phyloP scores from a whole-genome alignment of 345 rosid species.

The Iberis pinnata region DNA sequence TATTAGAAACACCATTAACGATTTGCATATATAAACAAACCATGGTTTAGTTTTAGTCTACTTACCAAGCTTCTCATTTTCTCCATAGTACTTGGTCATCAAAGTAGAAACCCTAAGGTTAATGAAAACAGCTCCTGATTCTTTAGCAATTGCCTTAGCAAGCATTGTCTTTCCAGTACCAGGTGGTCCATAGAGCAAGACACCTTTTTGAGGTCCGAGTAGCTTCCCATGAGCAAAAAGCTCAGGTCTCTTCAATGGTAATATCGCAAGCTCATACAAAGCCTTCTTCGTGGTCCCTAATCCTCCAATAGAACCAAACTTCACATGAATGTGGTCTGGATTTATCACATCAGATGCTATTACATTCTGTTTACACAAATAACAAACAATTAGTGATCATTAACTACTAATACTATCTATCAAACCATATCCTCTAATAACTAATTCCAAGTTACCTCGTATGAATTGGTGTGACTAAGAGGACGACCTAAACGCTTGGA shows the following conservation, averaged over 20 bases:
- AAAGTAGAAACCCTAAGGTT: slow-evolving; percentile 80
- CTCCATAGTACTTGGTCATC: slow-evolving; percentile 99
- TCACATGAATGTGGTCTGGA: slow-evolving; percentile 87
- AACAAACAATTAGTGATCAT: no score
- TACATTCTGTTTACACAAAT: slow-evolving; percentile 56
- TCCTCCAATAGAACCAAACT: slow-evolving; percentile 88
- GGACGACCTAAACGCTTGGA: slow-evolving; percentile 89
- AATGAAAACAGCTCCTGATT: slow-evolving; percentile 93
- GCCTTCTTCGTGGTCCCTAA: slow-evolving; percentile 69
- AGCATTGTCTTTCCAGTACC: slow-evolving; percentile 99
- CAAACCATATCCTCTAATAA: background rate
- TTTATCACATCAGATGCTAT: slow-evolving; percentile 95
- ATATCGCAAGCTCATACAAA: slow-evolving; percentile 82
- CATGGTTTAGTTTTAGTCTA: no score
- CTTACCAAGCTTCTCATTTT: slow-evolving; percentile 97
- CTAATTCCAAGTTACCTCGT: slow-evolving; percentile 59
- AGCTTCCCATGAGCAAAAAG: slow-evolving; percentile 86
- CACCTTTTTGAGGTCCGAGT: slow-evolving; percentile 96
- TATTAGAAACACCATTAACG: no score
- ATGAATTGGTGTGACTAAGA: slow-evolving; percentile 73
- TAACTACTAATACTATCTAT: no score
- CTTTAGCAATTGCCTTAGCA: slow-evolving; percentile 96
- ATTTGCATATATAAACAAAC: no score
- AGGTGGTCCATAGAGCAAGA: slow-evolving; percentile 86
- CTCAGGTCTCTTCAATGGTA: slow-evolving; percentile 82